Base-by-base conservation (phyloP, 2,329 filamentous ascomycete genomes). In the Hymenoscyphus albidus region DNA sequence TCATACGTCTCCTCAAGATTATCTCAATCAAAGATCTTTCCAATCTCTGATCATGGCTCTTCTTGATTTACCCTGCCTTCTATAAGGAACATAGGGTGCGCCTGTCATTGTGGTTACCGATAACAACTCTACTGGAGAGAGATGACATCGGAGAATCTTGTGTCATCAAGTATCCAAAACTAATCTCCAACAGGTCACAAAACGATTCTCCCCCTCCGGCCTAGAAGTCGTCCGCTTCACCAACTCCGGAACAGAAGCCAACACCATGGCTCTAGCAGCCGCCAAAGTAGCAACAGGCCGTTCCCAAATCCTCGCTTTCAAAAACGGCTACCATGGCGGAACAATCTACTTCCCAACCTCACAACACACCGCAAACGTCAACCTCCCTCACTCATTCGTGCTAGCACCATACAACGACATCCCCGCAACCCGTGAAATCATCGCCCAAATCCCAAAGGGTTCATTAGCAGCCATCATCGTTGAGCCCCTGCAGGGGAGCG, bases 211-310 rank as follows among this genome's bases (percentile, higher is more conserved):
- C 10, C 63, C 64, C 5, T 67, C 64, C 6, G 70, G 71, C 5
- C 75, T 88, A 5, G 84, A 86, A 6, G 78, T 80, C 13, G 76
- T 88, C 3, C 80, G 87, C 1, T 88, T 89, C 74, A 81, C 83
- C 54, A 89, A 89, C 74, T 87, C 85, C 0, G 87, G 87, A 1
- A 90, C 87, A 0, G 87, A 89, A 73, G 85, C 86, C 4, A 89
- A 86, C 60, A 77, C 85, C 5, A 82, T 86, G 71, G 85, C 85
- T 2, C 71, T 89, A 1, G 82, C 81, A n/a, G 65, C 69, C 9
- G 69, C 72, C 2, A n/a, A 64, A 3, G 65, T 62, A 5, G 68
- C 64, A 31, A 74, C 72, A 1, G 62, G 62, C 12, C 61, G 69
- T 3, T 64, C 65, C 42, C 70, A 69, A 54, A 64, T 74, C 9